Evolutionary conservation across 176 grass and related monocot genomes (phyloP).

Genomic region (Oryza brachyantha): DNA sequence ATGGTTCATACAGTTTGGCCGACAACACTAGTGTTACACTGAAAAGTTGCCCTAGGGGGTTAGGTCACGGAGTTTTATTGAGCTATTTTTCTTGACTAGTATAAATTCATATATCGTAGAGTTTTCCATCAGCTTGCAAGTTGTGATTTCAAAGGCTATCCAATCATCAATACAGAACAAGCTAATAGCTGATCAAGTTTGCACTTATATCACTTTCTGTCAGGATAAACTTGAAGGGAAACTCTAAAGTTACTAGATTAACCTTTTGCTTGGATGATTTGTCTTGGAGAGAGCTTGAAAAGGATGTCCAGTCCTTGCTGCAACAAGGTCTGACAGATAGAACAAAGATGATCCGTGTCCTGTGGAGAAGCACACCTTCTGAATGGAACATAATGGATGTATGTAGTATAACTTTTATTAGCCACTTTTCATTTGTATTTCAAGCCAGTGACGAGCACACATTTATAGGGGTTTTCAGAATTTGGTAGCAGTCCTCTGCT

Average conservation of each 20-base stretch:
- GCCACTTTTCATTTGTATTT: slow-evolving; percentile 8
- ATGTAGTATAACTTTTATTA: slow-evolving; percentile 29
- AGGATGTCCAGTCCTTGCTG: slow-evolving; percentile 62
- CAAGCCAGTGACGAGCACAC: slow-evolving; percentile 26
- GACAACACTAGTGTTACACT: not conserved
- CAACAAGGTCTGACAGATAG: slow-evolving; percentile 84
- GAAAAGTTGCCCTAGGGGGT: not conserved
- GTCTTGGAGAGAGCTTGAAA: slow-evolving; percentile 77
- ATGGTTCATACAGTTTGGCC: not conserved
- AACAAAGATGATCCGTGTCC: slow-evolving; percentile 73
- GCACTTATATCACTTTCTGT: slow-evolving; percentile 26
- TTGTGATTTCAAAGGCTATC: not conserved
- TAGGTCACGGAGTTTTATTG: not conserved
- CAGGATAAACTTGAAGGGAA: slow-evolving; percentile 89
- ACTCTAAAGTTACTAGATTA: slow-evolving; percentile 47
- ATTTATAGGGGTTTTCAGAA: slow-evolving; percentile 77
- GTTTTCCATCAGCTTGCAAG: not conserved
- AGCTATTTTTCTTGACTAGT: slow-evolving; percentile 18
- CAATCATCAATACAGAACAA: not conserved
- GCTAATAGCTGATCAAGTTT: not conserved
- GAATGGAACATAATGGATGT: slow-evolving; percentile 91
- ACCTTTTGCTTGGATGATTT: slow-evolving; percentile 82
- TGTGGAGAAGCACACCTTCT: slow-evolving; percentile 87
- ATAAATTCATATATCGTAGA: slow-evolving; percentile 11
- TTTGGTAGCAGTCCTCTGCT: slow-evolving; percentile 68